Conservation (phyloP, 2,329 filamentous ascomycete genomes). For the Talaromyces sp. region DNA sequence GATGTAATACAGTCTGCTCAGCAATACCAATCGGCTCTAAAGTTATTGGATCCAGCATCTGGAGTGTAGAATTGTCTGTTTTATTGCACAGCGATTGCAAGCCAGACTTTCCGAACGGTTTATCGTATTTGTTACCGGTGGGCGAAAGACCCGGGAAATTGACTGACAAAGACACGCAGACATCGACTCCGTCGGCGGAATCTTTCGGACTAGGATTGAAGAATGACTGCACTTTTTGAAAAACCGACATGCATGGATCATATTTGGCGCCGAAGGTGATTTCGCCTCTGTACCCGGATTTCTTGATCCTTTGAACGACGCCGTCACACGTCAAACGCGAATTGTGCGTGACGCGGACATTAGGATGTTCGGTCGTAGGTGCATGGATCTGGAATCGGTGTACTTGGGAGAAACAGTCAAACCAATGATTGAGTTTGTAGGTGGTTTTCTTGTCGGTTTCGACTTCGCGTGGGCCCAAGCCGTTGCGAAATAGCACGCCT, state of each 20-base stretch:
- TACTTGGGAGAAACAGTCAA: slow-evolving; percentile 69
- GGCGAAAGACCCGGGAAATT: slow-evolving; percentile 59
- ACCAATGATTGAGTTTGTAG: slow-evolving; percentile 70
- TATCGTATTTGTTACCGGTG: slow-evolving; percentile 21
- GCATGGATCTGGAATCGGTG: slow-evolving; percentile 69
- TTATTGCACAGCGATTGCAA: slow-evolving; percentile 57
- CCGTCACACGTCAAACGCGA: slow-evolving; percentile 67
- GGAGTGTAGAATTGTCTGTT: slow-evolving; percentile 56
- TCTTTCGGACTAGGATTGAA: slow-evolving; percentile 42
- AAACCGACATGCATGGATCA: slow-evolving; percentile 72
- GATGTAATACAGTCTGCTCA: slow-evolving; percentile 61
- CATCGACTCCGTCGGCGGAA: slow-evolving; percentile 49
- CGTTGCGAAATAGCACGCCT: slow-evolving; percentile 70
- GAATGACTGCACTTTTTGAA: slow-evolving; percentile 66
- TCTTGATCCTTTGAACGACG: slow-evolving; percentile 59
- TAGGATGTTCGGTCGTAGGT: slow-evolving; percentile 30
- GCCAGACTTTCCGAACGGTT: slow-evolving; percentile 27
- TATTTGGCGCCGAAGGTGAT: slow-evolving; percentile 67
- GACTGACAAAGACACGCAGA: slow-evolving; percentile 63
- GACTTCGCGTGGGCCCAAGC: slow-evolving; percentile 64
- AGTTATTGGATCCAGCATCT: slow-evolving; percentile 65
- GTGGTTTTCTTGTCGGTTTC: slow-evolving; percentile 58
- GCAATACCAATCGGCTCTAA: slow-evolving; percentile 68
- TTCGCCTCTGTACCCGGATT: slow-evolving; percentile 54
- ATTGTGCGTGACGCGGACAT: slow-evolving; percentile 61